Evolutionary conservation across 495 filamentous ascomycete genomes (phyloP), one percentile per base, ranked within the genome.

Genomic region (Aspergillus taichungensis): DNA sequence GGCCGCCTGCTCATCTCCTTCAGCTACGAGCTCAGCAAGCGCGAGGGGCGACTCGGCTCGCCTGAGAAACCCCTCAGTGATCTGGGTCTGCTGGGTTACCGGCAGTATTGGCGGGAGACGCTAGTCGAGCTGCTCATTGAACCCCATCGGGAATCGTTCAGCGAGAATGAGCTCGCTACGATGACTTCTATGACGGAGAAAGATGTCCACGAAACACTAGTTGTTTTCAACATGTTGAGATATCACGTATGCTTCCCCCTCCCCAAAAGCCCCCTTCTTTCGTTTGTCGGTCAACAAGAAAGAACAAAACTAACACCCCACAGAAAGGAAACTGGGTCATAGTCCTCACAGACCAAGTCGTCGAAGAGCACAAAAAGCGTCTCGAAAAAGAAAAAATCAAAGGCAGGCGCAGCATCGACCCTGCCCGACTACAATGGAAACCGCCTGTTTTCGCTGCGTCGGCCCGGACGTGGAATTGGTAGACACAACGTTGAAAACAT

Each of bases 21-120:
- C 75, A 95, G 88, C 12, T 98, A 98, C 71, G 91, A 96, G 62
- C 83, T 98, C 4, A 90, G 86, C 59, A 95, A 91, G 62, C 85
- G 92, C 37, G 94, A 98, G 66, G 82, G 80, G 50, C 96, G 95
- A 62, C 79, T 95, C 5, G 94, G 94, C 8, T 94, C 87, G 6
- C 92, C 92, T 1, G 92, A 98, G 61, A 98, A 98, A 59, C 92
- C 92, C 0, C 81, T 98, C 3, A 92, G 86, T 45, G 92, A 98
- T 73, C 62, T 98, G 33, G 92, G 92, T 40, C 66, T 98, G 24
- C 71, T 98, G 13, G 84, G 87, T 42, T 98, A 98, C 64, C 78
- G 94, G 37, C 88, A 92, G 39, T 98, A 95, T 66, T 98, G 92
- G 92, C 86, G 87, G 13, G 90, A 96, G 60, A 90, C 85, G 9